Evolutionary conservation across 1,139 yeast genomes (phyloP).

Genomic region (Blastobotrys malaysiensis): DNA sequence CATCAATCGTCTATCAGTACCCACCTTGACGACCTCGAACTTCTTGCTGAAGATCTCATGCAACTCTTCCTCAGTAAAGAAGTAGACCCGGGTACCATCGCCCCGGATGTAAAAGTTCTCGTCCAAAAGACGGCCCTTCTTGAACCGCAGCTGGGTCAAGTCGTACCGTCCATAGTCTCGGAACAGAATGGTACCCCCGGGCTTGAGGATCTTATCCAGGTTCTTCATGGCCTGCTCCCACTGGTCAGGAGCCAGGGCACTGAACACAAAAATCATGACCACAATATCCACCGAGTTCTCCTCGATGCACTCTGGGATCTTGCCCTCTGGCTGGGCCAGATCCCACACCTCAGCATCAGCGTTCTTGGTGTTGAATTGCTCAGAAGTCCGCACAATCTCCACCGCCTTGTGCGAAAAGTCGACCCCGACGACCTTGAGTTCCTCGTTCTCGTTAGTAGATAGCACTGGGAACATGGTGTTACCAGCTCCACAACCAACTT

Average conservation of each 20-base stretch:
- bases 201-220: slow-evolving; percentile 67
- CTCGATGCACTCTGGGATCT: slow-evolving; percentile 77
- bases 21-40: slow-evolving; percentile 71
- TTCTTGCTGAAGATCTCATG: slow-evolving; percentile 60
- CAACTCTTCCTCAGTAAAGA: slow-evolving; percentile 90
- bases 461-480: slow-evolving; percentile 91
- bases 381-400: slow-evolving; percentile 65
- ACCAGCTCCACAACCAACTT: slow-evolving; percentile 98
- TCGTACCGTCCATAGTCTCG: slow-evolving; percentile 96
- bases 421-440: slow-evolving; percentile 71
- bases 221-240: slow-evolving; percentile 80
- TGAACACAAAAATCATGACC: slow-evolving; percentile 88
- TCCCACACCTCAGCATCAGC: slow-evolving; percentile 96
- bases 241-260: slow-evolving; percentile 87
- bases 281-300: slow-evolving; percentile 83
- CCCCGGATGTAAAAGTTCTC: slow-evolving; percentile 96
- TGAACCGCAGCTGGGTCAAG: slow-evolving; percentile 90
- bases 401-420: slow-evolving; percentile 91
- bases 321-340: slow-evolving; percentile 59
- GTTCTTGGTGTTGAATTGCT: slow-evolving; percentile 52
- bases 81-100: slow-evolving; percentile 95
- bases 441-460: slow-evolving; percentile 73
- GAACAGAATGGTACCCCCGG: slow-evolving; percentile 85
- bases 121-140: slow-evolving; percentile 77
- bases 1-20: slow-evolving; percentile 81